Evolutionary conservation across 164 flowering plant species (phyloP).

Genomic region (Macadamia integrifolia): DNA sequence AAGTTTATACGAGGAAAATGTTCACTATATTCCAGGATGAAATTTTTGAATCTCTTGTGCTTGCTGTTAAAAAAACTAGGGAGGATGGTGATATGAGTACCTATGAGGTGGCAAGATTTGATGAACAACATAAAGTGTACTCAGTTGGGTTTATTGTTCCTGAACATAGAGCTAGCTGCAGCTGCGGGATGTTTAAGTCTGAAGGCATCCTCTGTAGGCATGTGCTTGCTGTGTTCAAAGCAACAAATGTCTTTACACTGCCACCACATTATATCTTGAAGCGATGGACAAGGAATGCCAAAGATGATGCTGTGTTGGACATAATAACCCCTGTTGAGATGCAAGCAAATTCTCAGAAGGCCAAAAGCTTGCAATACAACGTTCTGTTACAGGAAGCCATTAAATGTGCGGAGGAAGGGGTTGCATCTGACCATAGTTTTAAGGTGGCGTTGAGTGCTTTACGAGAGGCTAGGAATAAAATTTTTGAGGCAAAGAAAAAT

Average conservation of each 20-base stretch:
- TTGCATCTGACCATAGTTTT: slow-evolving; percentile 36
- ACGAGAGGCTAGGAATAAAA: slow-evolving; percentile 28
- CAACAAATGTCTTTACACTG: slow-evolving; percentile 23
- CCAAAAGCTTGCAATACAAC: slow-evolving; percentile 31
- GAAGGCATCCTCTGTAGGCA: slow-evolving; percentile 35
- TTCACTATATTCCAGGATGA: slow-evolving; percentile 31
- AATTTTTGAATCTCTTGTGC: slow-evolving; percentile 27
- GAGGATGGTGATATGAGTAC: slow-evolving; percentile 19
- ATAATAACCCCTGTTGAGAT: slow-evolving; percentile 12
- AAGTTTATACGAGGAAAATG: slow-evolving; percentile 28
- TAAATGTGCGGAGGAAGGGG: slow-evolving; percentile 36
- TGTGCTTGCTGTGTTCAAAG: slow-evolving; percentile 29
- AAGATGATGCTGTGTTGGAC: slow-evolving; percentile 22
- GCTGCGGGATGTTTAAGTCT: slow-evolving; percentile 33
- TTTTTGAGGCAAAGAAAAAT: slow-evolving; percentile 32
- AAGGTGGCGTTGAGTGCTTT: slow-evolving; percentile 30
- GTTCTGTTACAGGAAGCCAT: slow-evolving; percentile 34
- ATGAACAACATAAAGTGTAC: slow-evolving; percentile 23
- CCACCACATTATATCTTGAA: slow-evolving; percentile 32
- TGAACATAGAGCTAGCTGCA: slow-evolving; percentile 26
- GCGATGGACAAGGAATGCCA: slow-evolving; percentile 35
- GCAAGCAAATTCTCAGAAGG: slow-evolving; percentile 20
- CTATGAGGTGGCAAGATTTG: slow-evolving; percentile 31
- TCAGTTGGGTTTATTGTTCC: slow-evolving; percentile 17
- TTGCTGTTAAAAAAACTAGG: slow-evolving; percentile 23